These are phyloP conservation scores for Kingdonia uniflora DNA, from an alignment of 164 flowering plant genomes.

Conservation along the genomic window DNA sequence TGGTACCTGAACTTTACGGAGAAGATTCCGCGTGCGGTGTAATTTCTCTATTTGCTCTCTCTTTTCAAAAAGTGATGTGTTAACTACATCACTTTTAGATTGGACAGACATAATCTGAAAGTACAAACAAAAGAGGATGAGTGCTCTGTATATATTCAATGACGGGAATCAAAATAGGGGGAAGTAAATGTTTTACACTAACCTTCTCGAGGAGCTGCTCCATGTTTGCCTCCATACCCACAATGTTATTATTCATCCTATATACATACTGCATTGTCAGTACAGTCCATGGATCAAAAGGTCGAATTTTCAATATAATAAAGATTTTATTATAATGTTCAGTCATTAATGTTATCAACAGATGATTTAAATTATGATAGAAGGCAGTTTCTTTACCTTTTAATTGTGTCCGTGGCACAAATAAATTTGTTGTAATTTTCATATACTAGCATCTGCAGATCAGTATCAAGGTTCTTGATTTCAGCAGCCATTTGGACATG, in stretches of 20 bases:
- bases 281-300: too few species aligned
- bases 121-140: conserved; percentile 2
- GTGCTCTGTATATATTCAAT: background rate
- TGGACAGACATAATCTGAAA: conserved; percentile 91
- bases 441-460: conserved; percentile 95
- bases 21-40: conserved; percentile 89
- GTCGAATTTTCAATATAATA: too few species aligned
- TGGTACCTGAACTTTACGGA: conserved; percentile 93
- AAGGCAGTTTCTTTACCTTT: conserved; percentile 38
- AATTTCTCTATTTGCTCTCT: conserved; percentile 96
- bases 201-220: conserved; percentile 96
- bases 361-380: background rate
- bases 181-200: background rate
- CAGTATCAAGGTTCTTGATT: conserved; percentile 95
- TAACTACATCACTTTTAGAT: conserved; percentile 92
- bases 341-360: too few species aligned
- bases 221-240: conserved; percentile 95
- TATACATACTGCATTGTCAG: background rate
- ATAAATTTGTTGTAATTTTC: conserved; percentile 98
- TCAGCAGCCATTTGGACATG: conserved; percentile 99
- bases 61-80: conserved; percentile 82
- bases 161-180: background rate
- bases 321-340: too few species aligned
- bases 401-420: conserved; percentile 96
- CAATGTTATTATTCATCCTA: conserved; percentile 98